Base-by-base conservation (phyloP, 805 yeast genomes). In the Pichia nakasei region DNA sequence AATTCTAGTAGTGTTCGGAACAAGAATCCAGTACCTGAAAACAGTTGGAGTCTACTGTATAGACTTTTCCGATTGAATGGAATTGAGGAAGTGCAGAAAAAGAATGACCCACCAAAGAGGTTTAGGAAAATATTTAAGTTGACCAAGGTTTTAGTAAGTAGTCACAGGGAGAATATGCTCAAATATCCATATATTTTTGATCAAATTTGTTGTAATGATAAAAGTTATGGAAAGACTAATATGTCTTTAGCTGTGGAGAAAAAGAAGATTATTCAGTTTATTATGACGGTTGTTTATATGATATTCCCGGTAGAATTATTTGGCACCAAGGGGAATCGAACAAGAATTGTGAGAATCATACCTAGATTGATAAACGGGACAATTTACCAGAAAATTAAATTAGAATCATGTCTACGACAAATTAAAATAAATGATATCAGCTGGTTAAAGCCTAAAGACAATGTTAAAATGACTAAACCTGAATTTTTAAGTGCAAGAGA, bases 321-420 rank as follows among this genome's bases (percentile, higher is more conserved):
- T 62, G 94, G 94, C 0, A 57, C 74, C 3, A 52, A 48, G 3
- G 48, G 53, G 13, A 85, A 85, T 53, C 73, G 73, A 54, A 45
- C 68, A 0, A 41, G 54, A 1, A 52, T 82, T 0, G 53, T 67
- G 35, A 47, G 51, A 4, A 57, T 58, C 9, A 52, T 82, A 0
- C 59, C 72, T 0, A 22, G 41, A 2, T 60, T 72, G 24, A 44
- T 83, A 0, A 50, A 54, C 13, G 52, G 70, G 24, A 62, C 69
- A 0, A 55, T 66, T 11, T 61, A 61, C 31, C 76, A 72, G 7
- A 42, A 44, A 2, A 33, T 77, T 0, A 43, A 61, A 0, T 40
- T 72, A 0, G 48, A 52, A 2, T 55, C 61, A 3, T 37, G 78
- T 0, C 32, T 66, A 2, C 49, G 58, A 5, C 61, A 62, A 0